Conservation (phyloP, 2,329 filamentous ascomycete genomes). For the Fusarium dlaminii region DNA sequence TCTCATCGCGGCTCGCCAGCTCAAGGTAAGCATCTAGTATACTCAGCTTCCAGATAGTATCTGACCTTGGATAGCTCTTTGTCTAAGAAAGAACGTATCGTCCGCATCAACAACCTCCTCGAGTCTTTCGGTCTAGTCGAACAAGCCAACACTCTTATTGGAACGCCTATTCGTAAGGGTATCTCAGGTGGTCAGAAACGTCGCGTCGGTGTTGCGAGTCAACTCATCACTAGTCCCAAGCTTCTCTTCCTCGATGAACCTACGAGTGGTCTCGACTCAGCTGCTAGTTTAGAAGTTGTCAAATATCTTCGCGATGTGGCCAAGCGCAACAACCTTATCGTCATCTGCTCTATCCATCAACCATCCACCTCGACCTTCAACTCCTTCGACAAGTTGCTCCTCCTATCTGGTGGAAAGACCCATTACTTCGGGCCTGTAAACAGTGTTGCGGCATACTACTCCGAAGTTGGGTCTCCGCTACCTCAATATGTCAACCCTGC, state of each 20-base stretch:
- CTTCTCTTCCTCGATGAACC: slow-evolving; percentile 87
- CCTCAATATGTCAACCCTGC: slow-evolving; percentile 80
- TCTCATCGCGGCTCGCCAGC: slow-evolving; percentile 76
- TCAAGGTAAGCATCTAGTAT: slow-evolving; percentile 53
- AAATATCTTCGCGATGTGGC: slow-evolving; percentile 75
- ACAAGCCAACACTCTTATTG: slow-evolving; percentile 77
- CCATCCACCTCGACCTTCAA: slow-evolving; percentile 82
- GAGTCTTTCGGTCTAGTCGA: slow-evolving; percentile 76
- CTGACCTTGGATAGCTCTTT: slow-evolving; percentile 44
- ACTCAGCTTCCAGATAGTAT: background rate
- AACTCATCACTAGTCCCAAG: slow-evolving; percentile 82
- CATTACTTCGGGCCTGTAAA: slow-evolving; percentile 76
- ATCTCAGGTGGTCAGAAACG: slow-evolving; percentile 88
- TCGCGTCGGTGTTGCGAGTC: slow-evolving; percentile 80
- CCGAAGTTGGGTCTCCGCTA: slow-evolving; percentile 66
- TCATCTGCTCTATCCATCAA: slow-evolving; percentile 87
- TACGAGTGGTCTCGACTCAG: slow-evolving; percentile 84
- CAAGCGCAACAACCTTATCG: slow-evolving; percentile 74
- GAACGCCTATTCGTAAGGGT: slow-evolving; percentile 84
- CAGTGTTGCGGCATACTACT: slow-evolving; percentile 70
- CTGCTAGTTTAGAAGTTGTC: slow-evolving; percentile 79
- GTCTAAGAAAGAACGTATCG: slow-evolving; percentile 63
- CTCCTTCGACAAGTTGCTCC: slow-evolving; percentile 80
- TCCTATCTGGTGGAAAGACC: slow-evolving; percentile 75
- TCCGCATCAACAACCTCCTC: slow-evolving; percentile 73